Evolutionary conservation across 371 early-diverging fungal genomes (phyloP).

Genomic region (Mortierella sp.): DNA sequence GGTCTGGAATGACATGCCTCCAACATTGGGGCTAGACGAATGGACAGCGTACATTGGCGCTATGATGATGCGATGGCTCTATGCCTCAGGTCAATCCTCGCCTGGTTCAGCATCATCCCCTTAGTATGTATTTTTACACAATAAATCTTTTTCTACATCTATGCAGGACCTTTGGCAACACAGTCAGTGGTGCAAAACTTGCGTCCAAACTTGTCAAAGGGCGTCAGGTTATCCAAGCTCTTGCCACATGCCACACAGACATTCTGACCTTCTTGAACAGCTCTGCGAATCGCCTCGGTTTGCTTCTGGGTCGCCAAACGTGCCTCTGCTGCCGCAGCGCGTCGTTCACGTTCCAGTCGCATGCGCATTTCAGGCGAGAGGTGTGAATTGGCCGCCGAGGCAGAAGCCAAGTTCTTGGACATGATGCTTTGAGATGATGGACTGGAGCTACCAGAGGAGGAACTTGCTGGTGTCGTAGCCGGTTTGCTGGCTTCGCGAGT

Average conservation of each 20-base stretch:
- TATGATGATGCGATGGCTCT: conserved; percentile 50
- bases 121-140: conserved; percentile 3
- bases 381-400: conserved; percentile 53
- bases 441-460: too few species aligned
- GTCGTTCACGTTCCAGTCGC: conserved; percentile 84
- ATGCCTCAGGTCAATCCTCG: conserved; percentile 38
- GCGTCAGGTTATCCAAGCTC: conserved; percentile 45
- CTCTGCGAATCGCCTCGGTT: conserved; percentile 22
- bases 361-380: conserved; percentile 82
- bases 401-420: conserved; percentile 45
- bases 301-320: conserved; percentile 57
- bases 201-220: conserved; percentile 62
- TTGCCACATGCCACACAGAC: conserved; percentile 57
- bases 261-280: conserved; percentile 44
- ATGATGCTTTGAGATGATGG: conserved; percentile 16
- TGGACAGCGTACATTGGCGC: conserved; percentile 51
- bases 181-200: conserved; percentile 53
- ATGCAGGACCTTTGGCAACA: conserved; percentile 50
- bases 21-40: conserved; percentile 47
- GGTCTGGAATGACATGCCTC: conserved; percentile 50
- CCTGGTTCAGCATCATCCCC: conserved; percentile 16
- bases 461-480: conserved; percentile 47
- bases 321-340: conserved; percentile 85
- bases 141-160: too few species aligned
- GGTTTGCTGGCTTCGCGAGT: conserved; percentile 57